These are phyloP conservation scores for Haplosporangium gracile DNA, from an alignment of 192 early-diverging fungal species.

Conservation along the genomic window DNA sequence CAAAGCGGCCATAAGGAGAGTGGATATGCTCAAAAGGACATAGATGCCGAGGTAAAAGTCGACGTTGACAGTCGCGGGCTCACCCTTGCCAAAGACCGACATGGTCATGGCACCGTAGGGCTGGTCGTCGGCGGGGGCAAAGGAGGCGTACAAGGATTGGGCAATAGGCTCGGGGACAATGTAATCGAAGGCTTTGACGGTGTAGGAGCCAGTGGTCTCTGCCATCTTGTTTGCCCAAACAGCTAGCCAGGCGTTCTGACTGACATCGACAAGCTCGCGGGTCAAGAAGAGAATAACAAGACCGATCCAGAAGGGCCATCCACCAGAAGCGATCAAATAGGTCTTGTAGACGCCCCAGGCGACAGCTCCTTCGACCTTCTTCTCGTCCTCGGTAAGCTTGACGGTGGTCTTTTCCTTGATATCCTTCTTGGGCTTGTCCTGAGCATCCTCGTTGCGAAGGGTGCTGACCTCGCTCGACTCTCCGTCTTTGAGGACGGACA, in stretches of 20 bases:
- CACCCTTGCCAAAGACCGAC: constrained; percentile 31
- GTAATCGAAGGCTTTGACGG: constrained; percentile 29
- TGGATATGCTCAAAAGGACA: constrained; percentile 65
- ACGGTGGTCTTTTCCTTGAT: constrained; percentile 58
- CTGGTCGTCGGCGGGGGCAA: constrained; percentile 15
- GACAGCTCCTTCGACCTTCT: constrained; percentile 86
- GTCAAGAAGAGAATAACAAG: constrained; percentile 60
- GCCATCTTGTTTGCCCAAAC: constrained; percentile 45
- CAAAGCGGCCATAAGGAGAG: constrained; percentile 54
- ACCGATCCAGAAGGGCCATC: constrained; percentile 73
- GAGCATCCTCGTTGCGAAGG: constrained; percentile 56
- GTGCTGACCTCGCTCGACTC: constrained; percentile 56
- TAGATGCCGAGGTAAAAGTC: constrained; percentile 76
- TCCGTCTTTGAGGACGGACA: constrained; percentile 31
- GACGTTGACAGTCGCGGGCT: constrained; percentile 59
- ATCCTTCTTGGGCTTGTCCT: constrained; percentile 46
- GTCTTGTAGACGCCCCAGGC: constrained; percentile 78
- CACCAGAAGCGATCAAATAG: constrained; percentile 81
- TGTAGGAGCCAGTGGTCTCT: constrained; percentile 37
- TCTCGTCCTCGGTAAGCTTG: constrained; percentile 88
- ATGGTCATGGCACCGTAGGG: constrained; percentile 28
- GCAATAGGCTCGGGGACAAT: constrained; percentile 26
- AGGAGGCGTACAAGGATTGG: constrained; percentile 29
- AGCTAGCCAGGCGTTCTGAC: constrained; percentile 71
- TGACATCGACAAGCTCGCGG: constrained; percentile 62